Percentiles rank a stretch among this genome's conserved stretches.
phyloP scores from a whole-genome alignment of 2,329 filamentous ascomycete genomes.

The Magnaporthiopsis poae region DNA sequence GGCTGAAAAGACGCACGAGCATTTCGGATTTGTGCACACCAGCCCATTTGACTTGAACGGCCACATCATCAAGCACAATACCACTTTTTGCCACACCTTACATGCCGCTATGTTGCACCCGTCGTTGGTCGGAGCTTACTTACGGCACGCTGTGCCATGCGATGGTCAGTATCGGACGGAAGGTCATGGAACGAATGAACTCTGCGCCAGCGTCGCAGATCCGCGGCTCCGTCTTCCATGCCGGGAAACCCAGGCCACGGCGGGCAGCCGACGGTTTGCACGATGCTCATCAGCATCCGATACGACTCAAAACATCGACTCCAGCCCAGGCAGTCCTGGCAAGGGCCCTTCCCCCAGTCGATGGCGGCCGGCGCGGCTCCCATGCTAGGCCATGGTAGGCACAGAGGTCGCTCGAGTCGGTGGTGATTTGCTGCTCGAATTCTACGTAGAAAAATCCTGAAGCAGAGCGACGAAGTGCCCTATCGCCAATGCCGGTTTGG shows the following conservation, averaged over 20 bases:
- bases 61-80: no score
- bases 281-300: neutral
- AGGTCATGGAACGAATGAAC: neutral
- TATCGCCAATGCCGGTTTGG: neutral
- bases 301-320: neutral
- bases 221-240: neutral
- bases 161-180: neutral
- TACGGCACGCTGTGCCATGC: neutral
- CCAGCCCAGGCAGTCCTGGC: neutral
- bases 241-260: neutral
- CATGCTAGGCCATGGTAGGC: neutral
- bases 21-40: neutral
- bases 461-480: neutral
- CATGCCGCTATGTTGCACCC: no score
- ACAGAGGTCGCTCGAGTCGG: neutral
- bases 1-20: neutral
- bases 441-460: neutral
- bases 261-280: neutral
- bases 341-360: neutral
- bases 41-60: no score
- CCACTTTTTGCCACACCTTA: no score
- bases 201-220: no score
- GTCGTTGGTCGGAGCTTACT: neutral
- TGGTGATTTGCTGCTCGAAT: neutral
- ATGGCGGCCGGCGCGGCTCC: no score